These are phyloP conservation scores for Penicillium concentricum DNA, from an alignment of 2,329 filamentous ascomycete genomes.

Conservation along the genomic window DNA sequence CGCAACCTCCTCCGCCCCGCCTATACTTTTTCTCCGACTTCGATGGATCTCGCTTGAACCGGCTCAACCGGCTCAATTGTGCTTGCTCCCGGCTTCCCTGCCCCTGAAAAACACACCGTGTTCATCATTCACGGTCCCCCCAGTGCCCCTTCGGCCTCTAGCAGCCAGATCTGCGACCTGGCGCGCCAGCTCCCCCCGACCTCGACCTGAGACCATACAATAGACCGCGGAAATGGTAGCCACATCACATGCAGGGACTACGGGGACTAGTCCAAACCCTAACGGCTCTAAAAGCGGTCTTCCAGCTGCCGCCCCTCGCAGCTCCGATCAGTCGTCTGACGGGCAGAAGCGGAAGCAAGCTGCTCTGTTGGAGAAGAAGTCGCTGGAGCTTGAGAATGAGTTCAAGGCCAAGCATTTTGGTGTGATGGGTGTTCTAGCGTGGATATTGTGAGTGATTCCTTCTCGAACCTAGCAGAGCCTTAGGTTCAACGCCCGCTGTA, in stretches of 20 bases:
- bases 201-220: neutral
- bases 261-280: neutral
- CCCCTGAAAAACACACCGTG: neutral
- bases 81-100: constrained; percentile 23
- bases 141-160: neutral
- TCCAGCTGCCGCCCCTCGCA: neutral
- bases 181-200: neutral
- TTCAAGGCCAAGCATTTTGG: constrained; percentile 42
- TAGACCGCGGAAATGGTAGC: constrained; percentile 5
- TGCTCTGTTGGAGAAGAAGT: constrained; percentile 27
- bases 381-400: constrained; percentile 34
- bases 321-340: neutral
- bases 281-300: neutral
- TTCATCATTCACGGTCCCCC: neutral
- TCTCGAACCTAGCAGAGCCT: neutral
- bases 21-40: constrained; percentile 7
- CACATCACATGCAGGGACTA: neutral
- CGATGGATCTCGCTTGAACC: constrained; percentile 7
- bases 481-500: neutral
- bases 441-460: constrained; percentile 40
- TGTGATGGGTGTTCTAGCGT: constrained; percentile 38
- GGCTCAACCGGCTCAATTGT: constrained; percentile 15
- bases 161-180: neutral
- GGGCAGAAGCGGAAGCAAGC: constrained; percentile 24
- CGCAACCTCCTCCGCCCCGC: constrained; percentile 3